Conservation (phyloP, 257 asterid genomes). For the Nyctanthes arbortristis region DNA sequence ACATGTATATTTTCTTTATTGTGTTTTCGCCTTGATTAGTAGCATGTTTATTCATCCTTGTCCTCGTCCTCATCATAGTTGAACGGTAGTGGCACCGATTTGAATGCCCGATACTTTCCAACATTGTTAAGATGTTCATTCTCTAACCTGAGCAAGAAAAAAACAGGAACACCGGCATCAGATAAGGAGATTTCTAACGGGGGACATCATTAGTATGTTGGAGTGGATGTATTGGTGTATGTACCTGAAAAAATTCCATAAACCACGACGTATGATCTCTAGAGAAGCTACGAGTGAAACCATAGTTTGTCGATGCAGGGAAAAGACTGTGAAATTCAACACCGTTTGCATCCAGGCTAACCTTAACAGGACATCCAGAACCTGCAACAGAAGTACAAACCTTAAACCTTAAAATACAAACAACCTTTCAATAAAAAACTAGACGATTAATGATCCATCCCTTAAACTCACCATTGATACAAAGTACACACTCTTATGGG, state of each 20-base stretch:
- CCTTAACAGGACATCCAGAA: constrained; percentile 51
- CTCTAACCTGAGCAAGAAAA: constrained; percentile 49
- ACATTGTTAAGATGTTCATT: constrained; percentile 78
- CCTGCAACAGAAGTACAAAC: constrained; percentile 27
- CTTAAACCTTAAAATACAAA: no score
- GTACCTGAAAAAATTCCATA: constrained; percentile 72
- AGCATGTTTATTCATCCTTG: constrained; percentile 36
- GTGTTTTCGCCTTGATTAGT: no score
- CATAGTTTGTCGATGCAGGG: constrained; percentile 46
- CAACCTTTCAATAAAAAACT: neutral
- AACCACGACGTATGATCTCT: constrained; percentile 68
- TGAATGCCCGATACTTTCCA: constrained; percentile 68
- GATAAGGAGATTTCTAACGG: neutral
- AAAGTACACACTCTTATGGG: constrained; percentile 48
- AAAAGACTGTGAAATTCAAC: constrained; percentile 35
- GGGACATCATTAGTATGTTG: neutral
- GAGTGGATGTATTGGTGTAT: neutral
- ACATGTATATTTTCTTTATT: no score
- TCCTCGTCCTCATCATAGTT: constrained; percentile 47
- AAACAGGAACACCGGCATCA: neutral
- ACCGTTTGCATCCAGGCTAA: constrained; percentile 77
- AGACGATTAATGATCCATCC: neutral
- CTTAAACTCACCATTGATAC: constrained; percentile 54
- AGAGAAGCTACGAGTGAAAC: constrained; percentile 46
- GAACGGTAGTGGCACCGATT: constrained; percentile 70